These are phyloP conservation scores for Capsicum chinense DNA, from an alignment of 257 asterid genomes.

Conservation along the genomic window DNA sequence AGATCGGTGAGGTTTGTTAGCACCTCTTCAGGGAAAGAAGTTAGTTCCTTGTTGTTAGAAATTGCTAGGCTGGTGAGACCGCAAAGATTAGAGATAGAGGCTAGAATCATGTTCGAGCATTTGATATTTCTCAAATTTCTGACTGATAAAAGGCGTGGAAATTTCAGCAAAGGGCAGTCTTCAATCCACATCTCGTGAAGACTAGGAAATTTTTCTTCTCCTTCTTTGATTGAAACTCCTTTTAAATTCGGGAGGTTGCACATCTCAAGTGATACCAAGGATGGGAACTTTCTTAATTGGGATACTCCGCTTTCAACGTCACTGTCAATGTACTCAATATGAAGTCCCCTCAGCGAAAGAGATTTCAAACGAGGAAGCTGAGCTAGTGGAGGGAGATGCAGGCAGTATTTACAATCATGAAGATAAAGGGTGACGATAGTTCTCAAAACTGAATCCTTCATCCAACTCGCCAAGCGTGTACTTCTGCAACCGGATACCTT, in stretches of 20 bases:
- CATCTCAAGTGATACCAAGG: constrained; percentile 23
- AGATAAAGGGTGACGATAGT: constrained; percentile 18
- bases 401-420: constrained; percentile 35
- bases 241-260: constrained; percentile 21
- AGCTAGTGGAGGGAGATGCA: constrained; percentile 35
- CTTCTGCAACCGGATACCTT: constrained; percentile 31
- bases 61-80: background rate
- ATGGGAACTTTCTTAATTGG: constrained; percentile 20
- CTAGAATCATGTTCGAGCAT: background rate
- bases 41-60: background rate
- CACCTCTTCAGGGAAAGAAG: constrained; percentile 21
- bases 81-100: background rate
- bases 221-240: constrained; percentile 28
- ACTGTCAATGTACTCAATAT: constrained; percentile 30
- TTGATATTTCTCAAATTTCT: background rate
- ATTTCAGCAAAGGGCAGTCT: constrained; percentile 21
- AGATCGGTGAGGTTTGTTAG: constrained; percentile 31
- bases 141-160: background rate
- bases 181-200: constrained; percentile 25
- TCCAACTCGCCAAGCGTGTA: constrained; percentile 38
- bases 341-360: constrained; percentile 33
- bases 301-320: background rate
- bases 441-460: constrained; percentile 29
- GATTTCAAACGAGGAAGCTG: constrained; percentile 34
- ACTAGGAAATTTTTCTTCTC: constrained; percentile 27